A percentile compares a stretch with the other conserved stretches of the same genome.
Conservation (phyloP, 345 rosid genomes). For the Heritiera fomes region DNA sequence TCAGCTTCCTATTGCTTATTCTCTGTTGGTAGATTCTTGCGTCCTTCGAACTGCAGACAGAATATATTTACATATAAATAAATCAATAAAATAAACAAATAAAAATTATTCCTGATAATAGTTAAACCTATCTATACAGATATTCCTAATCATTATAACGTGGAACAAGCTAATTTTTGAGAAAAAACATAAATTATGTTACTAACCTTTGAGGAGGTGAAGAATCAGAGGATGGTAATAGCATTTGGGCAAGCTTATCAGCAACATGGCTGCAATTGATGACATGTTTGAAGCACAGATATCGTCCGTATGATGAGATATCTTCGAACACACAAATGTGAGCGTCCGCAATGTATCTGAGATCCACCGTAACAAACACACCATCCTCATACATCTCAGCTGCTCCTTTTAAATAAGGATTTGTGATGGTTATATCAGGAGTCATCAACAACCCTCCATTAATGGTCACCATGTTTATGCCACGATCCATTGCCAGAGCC, state of each 20-base stretch:
- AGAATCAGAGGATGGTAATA: constrained; percentile 34
- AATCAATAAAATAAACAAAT: neutral
- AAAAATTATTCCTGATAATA: too few species aligned
- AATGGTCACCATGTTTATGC: constrained; percentile 54
- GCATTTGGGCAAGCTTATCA: constrained; percentile 35
- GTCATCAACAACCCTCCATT: constrained; percentile 57
- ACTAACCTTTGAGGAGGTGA: constrained; percentile 38
- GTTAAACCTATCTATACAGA: too few species aligned
- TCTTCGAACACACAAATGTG: constrained; percentile 59
- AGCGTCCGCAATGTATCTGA: constrained; percentile 44
- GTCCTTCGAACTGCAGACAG: constrained; percentile 38
- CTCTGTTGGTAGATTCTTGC: constrained; percentile 38
- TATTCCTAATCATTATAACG: too few species aligned
- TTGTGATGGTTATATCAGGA: constrained; percentile 38
- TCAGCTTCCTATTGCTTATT: constrained; percentile 60
- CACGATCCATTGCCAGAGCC: constrained; percentile 79
- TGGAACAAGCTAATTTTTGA: too few species aligned
- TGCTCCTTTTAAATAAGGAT: constrained; percentile 64
- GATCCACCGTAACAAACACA: constrained; percentile 50
- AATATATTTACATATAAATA: neutral
- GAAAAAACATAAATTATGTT: neutral
- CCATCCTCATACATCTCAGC: constrained; percentile 77
- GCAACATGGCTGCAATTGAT: constrained; percentile 48
- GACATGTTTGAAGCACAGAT: constrained; percentile 60
- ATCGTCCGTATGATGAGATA: constrained; percentile 52